Evolutionary conservation across 2,329 filamentous ascomycete genomes (phyloP).

Genomic region (Cordyceps cicadae): DNA sequence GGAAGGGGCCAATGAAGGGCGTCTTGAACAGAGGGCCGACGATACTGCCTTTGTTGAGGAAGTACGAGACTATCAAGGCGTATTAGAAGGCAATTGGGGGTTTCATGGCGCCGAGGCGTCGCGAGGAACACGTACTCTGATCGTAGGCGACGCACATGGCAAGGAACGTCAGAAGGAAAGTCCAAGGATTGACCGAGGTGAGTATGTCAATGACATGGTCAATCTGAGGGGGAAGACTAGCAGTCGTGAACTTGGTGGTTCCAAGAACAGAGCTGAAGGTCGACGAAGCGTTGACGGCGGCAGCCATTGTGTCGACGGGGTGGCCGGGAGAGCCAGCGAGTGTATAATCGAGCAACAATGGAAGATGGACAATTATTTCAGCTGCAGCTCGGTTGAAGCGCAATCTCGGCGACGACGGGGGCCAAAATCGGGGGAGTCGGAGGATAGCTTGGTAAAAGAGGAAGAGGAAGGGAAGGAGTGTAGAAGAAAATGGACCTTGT

Average conservation of each 20-base stretch:
- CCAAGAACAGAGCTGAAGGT: slow-evolving; percentile 64
- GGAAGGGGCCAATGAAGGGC: slow-evolving; percentile 90
- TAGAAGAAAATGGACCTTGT: not conserved
- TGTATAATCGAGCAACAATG: not conserved
- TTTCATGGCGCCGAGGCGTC: not conserved
- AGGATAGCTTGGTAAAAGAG: not conserved
- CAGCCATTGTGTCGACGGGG: slow-evolving; percentile 34
- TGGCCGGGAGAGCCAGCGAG: not conserved
- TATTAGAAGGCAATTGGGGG: slow-evolving; percentile 11
- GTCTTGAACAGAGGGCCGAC: slow-evolving; percentile 67
- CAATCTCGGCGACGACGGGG: not conserved
- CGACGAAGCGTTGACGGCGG: slow-evolving; percentile 55
- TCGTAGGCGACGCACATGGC: slow-evolving; percentile 73
- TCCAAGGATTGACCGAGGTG: slow-evolving; percentile 50
- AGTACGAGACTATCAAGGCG: slow-evolving; percentile 57
- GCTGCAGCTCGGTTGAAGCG: not conserved
- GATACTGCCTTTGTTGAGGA: slow-evolving; percentile 67
- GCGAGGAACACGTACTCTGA: slow-evolving; percentile 58
- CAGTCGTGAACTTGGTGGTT: slow-evolving; percentile 44
- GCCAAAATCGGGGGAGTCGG: not conserved
- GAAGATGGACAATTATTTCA: not conserved
- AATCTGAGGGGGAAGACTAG: slow-evolving; percentile 46
- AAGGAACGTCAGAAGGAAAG: slow-evolving; percentile 62
- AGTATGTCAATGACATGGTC: slow-evolving; percentile 46
- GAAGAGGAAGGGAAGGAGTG: not conserved